Evolutionary conservation across 192 early-diverging fungal genomes (phyloP), one percentile per base, ranked within the genome.

Genomic region (Dissophora ornata): DNA sequence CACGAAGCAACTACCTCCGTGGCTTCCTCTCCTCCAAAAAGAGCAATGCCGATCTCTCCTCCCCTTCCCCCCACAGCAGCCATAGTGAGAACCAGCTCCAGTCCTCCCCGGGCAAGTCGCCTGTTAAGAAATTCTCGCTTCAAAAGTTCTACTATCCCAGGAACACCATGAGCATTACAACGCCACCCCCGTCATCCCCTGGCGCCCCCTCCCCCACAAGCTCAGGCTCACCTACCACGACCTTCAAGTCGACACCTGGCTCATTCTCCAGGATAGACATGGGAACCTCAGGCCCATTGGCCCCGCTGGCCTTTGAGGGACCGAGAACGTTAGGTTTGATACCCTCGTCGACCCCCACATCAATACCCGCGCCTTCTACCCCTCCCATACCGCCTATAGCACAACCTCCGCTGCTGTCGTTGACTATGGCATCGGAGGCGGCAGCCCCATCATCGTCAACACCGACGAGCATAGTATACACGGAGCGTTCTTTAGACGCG

Each of bases 141-240:
- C 73, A 77, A 67, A 77, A 67, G 51, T 67, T 56, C 34, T 77
- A 77, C 26, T 77, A 77, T 24, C 73, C 73, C n/a, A 24, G 58
- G 25, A 77, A 77, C 46, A 32, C 52, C 32, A 77, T 77, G 73
- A 60, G 47, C 5, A 52, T 58, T 4, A 6, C 58, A 4, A 21
- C n/a, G 18, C 24, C 56, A 8, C 28, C 55, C 4, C 41, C 65
- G 24, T 57, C 66, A 8, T 19, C 68, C 5, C 21, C 58, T 12
- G 19, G 21, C 50, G 12, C 52, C 32, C n/a, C 19, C 32, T 1
- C 41, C 29, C 21, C 22, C 44, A 16, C 25, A 9, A 53, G 30
- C 18, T 12, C 32, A 15, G 26, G 32, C 19, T 46, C 61, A 51
- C 18, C 34, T 1, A 26, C 47, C 7, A 18, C 47, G 9, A 21